Conservation (phyloP, 805 yeast species). For the Cephaloascus fragrans region DNA sequence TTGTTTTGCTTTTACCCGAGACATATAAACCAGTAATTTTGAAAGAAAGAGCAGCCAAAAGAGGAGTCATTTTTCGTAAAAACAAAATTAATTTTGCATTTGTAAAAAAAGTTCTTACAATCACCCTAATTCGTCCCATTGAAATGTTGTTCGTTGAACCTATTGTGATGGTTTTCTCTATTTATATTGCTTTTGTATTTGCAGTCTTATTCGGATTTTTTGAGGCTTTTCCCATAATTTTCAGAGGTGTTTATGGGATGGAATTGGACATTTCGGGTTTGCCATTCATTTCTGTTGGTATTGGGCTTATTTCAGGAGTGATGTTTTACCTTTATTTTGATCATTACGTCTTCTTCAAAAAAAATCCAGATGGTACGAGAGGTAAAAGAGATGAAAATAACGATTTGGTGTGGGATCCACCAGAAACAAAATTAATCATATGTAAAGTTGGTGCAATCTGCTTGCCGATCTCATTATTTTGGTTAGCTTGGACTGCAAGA, state of each 20-base stretch:
- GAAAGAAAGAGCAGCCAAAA: slow-evolving; percentile 46
- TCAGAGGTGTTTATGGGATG: slow-evolving; percentile 56
- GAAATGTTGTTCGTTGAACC: slow-evolving; percentile 68
- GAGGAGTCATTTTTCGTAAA: slow-evolving; percentile 39
- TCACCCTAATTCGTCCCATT: slow-evolving; percentile 52
- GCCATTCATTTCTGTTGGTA: slow-evolving; percentile 62
- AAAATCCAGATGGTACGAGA: slow-evolving; percentile 52
- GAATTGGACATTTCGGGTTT: slow-evolving; percentile 52
- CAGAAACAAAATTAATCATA: slow-evolving; percentile 50
- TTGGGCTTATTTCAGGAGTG: slow-evolving; percentile 55
- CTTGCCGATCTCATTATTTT: slow-evolving; percentile 61
- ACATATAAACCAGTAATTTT: slow-evolving; percentile 66
- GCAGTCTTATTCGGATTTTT: slow-evolving; percentile 75
- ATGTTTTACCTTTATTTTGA: slow-evolving; percentile 40
- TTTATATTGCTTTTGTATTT: slow-evolving; percentile 66
- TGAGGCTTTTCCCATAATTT: slow-evolving; percentile 70
- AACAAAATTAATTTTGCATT: slow-evolving; percentile 20
- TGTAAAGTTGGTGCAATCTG: slow-evolving; percentile 61
- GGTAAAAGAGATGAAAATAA: slow-evolving; percentile 48
- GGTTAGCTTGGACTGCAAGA: slow-evolving; percentile 76
- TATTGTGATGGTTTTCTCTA: slow-evolving; percentile 58
- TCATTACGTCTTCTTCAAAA: slow-evolving; percentile 38
- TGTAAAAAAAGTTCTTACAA: slow-evolving; percentile 25
- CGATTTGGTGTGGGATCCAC: slow-evolving; percentile 41
- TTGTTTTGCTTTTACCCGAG: slow-evolving; percentile 50